Evolutionary conservation across 768 basidiomycete species (phyloP).

Genomic region (Boletales sp.): DNA sequence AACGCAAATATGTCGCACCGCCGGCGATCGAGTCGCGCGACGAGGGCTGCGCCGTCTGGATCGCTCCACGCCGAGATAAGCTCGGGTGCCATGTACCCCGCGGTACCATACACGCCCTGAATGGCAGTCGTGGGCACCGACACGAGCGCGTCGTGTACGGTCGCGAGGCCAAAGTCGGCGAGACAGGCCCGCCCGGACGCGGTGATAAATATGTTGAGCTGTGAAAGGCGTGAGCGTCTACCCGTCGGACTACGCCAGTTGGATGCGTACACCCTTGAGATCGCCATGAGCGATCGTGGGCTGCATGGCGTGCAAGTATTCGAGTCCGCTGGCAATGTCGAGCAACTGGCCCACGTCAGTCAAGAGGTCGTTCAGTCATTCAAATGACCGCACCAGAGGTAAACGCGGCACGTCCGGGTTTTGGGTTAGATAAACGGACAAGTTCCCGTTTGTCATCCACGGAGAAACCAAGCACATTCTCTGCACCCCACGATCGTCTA

Average conservation of each 20-base stretch:
- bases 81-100: conserved; percentile 28
- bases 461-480: conserved; percentile 22
- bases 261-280: conserved; percentile 36
- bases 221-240: neutral
- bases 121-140: conserved; percentile 12
- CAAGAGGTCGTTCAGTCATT: neutral
- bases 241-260: neutral
- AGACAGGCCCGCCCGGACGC: conserved; percentile 26
- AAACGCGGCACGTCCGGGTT: conserved; percentile 28
- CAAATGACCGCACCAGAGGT: conserved; percentile 27
- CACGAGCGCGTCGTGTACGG: conserved; percentile 13
- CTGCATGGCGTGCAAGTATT: conserved; percentile 36
- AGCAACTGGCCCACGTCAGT: conserved; percentile 27
- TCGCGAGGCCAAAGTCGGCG: conserved; percentile 31
- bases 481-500: conserved; percentile 5
- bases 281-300: conserved; percentile 44
- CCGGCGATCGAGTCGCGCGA: conserved; percentile 21
- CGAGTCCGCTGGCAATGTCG: conserved; percentile 36
- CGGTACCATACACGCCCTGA: conserved; percentile 17
- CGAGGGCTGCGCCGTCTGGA: conserved; percentile 4
- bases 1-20: conserved; percentile 35
- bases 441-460: conserved; percentile 28
- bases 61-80: conserved; percentile 14
- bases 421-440: conserved; percentile 26
- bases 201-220: conserved; percentile 30